These are phyloP conservation scores for Trapa bicornis DNA, from an alignment of 345 rosid species.

Conservation along the genomic window DNA sequence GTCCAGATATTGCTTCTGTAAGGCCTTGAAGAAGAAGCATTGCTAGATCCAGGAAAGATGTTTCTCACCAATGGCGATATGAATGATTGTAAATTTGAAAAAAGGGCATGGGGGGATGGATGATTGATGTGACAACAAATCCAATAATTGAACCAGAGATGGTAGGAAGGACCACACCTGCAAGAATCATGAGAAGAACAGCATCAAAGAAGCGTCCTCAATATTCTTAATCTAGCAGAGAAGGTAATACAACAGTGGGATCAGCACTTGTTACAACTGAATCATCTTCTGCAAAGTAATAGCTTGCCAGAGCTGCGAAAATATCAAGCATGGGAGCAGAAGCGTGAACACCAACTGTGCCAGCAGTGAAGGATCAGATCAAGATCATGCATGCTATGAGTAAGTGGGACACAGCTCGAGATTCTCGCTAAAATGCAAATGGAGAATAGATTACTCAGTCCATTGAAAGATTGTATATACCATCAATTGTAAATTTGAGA, in stretches of 20 bases:
- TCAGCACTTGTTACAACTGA: constrained; percentile 40
- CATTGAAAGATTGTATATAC: not conserved
- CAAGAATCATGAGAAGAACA: too few relatives aligned
- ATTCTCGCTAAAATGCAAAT: too few relatives aligned
- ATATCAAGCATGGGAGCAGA: constrained; percentile 78
- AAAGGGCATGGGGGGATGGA: constrained; percentile 91
- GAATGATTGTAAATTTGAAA: constrained; percentile 82
- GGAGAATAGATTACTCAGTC: not conserved
- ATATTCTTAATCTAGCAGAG: too few relatives aligned
- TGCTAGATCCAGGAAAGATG: constrained; percentile 41
- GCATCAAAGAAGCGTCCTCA: too few relatives aligned
- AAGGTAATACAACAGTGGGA: not conserved
- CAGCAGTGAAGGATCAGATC: not conserved
- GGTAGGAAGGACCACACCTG: constrained; percentile 42
- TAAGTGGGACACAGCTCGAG: not conserved
- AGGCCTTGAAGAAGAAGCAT: not conserved
- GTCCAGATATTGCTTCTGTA: not conserved
- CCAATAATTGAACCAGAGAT: constrained; percentile 77
- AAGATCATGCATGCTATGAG: not conserved
- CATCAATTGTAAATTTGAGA: not conserved
- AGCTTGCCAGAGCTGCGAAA: constrained; percentile 95
- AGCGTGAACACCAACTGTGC: constrained; percentile 82
- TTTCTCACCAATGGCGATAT: constrained; percentile 72
- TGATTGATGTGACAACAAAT: constrained; percentile 40
- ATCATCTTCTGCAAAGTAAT: constrained; percentile 71